Evolutionary conservation across 164 flowering plant species (phyloP).

Genomic region (Stephania japonica): DNA sequence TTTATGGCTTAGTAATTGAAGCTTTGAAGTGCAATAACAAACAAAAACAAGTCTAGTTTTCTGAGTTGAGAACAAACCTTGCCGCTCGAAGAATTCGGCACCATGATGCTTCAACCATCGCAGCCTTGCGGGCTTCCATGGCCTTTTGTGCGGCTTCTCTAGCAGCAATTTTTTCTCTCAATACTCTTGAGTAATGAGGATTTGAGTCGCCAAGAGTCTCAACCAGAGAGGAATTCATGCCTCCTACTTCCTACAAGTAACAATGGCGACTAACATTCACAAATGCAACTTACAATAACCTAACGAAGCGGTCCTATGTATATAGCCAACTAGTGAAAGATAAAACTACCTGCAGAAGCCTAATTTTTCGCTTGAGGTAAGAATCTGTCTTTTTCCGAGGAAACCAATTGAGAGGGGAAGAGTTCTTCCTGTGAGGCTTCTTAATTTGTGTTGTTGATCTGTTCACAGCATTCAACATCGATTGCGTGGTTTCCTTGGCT

Average conservation of each 20-base stretch:
- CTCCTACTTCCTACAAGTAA: slow-evolving; percentile 64
- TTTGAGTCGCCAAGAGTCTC: slow-evolving; percentile 83
- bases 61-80: slow-evolving; percentile 36
- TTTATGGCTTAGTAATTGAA: not conserved
- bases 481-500: slow-evolving; percentile 37
- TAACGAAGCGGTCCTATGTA: not conserved
- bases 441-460: slow-evolving; percentile 60
- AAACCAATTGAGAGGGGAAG: slow-evolving; percentile 83
- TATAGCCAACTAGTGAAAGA: not conserved
- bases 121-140: slow-evolving; percentile 89
- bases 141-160: slow-evolving; percentile 76
- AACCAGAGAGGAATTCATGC: slow-evolving; percentile 83
- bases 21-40: not conserved
- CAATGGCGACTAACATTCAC: not conserved
- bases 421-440: slow-evolving; percentile 60
- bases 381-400: slow-evolving; percentile 84
- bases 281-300: not conserved
- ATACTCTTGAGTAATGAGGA: slow-evolving; percentile 79
- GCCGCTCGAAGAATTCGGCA: slow-evolving; percentile 85
- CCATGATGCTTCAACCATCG: slow-evolving; percentile 98
- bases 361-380: slow-evolving; percentile 75
- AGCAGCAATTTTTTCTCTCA: slow-evolving; percentile 85
- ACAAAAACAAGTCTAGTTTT: not conserved
- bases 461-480: slow-evolving; percentile 47
- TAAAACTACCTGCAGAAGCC: slow-evolving; percentile 61